Percentiles rank a stretch among this genome's conserved stretches.
phyloP scores from a whole-genome alignment of 305 asterid genomes.

The Fraxinus baroniana region DNA sequence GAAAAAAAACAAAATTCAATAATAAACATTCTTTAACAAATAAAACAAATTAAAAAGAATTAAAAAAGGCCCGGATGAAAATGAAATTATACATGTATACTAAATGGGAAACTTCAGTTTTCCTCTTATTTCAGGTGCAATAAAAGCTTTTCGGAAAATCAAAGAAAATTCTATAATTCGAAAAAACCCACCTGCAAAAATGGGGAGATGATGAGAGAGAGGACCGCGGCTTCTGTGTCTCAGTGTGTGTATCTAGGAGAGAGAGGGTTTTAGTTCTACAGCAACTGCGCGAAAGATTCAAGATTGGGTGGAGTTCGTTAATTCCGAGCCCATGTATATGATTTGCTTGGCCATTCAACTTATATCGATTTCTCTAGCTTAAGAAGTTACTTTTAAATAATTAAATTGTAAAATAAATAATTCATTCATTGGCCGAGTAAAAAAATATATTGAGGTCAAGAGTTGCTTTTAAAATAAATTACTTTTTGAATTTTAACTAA shows the following conservation, averaged over 20 bases:
- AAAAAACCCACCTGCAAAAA: neutral
- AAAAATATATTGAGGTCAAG: neutral
- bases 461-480: neutral
- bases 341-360: neutral
- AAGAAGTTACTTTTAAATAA: neutral
- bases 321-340: neutral
- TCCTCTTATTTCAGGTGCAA: neutral
- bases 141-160: neutral
- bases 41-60: neutral
- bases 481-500: neutral
- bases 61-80: neutral
- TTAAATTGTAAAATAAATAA: neutral
- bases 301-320: constrained; percentile 3
- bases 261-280: neutral
- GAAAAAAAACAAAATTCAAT: neutral
- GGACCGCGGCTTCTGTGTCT: neutral
- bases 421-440: neutral
- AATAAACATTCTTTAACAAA: neutral
- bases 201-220: neutral
- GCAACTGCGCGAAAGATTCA: neutral
- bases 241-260: neutral
- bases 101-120: neutral
- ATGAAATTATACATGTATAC: neutral
- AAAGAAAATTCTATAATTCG: neutral
- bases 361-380: neutral